These are phyloP conservation scores for Cardiospermum halicacabum DNA, from an alignment of 345 rosid genomes.

Conservation along the genomic window DNA sequence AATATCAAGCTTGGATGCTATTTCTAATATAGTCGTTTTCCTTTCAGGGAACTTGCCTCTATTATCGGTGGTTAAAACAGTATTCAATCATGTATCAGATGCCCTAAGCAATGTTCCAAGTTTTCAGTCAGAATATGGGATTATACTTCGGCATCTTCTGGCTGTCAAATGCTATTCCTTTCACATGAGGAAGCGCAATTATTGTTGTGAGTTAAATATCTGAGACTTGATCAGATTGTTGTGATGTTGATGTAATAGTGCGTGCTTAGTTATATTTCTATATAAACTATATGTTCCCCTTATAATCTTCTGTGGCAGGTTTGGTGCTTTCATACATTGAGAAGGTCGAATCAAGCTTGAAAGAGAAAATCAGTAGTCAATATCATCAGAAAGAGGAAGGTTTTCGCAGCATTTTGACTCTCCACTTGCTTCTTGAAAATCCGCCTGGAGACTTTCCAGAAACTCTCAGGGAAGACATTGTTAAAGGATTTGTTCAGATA, in stretches of 20 bases:
- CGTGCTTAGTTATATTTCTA: conserved; percentile 2
- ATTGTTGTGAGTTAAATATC: conserved; percentile 50
- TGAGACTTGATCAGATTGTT: conserved; percentile 8
- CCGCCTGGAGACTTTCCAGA: conserved; percentile 85
- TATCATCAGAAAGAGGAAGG: conserved; percentile 67
- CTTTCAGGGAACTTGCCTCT: conserved; percentile 60
- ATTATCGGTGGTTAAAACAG: conserved; percentile 55
- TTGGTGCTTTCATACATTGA: conserved; percentile 62
- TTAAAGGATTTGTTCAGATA: conserved; percentile 58
- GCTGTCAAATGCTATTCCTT: conserved; percentile 57
- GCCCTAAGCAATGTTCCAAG: conserved; percentile 65
- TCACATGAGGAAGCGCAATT: conserved; percentile 68
- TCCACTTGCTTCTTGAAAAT: conserved; percentile 79
- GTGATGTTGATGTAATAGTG: conserved; percentile 11
- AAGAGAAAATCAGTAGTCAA: conserved; percentile 41
- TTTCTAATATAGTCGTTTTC: conserved; percentile 13
- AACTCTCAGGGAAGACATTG: conserved; percentile 56
- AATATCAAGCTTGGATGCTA: neutral
- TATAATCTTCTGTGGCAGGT: conserved; percentile 37
- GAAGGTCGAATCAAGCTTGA: conserved; percentile 55
- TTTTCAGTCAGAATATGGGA: conserved; percentile 84
- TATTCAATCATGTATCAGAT: conserved; percentile 69
- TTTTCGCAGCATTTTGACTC: conserved; percentile 57
- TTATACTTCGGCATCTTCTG: conserved; percentile 72
- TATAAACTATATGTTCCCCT: conserved; percentile 13